Evolutionary conservation across 805 yeast species (phyloP).

Genomic region (Candida koratica): DNA sequence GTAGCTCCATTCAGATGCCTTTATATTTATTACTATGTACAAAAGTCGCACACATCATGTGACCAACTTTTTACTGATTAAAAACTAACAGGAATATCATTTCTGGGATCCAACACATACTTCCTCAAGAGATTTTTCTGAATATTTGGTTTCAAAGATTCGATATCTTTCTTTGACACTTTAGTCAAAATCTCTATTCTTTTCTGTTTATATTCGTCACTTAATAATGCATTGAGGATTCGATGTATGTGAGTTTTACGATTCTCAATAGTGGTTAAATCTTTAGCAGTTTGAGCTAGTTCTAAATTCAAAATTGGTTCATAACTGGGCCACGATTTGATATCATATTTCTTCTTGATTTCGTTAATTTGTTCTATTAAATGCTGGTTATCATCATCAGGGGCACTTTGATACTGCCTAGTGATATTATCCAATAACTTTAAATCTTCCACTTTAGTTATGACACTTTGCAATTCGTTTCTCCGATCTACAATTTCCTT

Average conservation of each 20-base stretch:
- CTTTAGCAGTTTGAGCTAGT: constrained; percentile 21
- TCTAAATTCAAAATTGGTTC: constrained; percentile 37
- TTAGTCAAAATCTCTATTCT: constrained; percentile 22
- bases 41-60: neutral
- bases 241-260: constrained; percentile 25
- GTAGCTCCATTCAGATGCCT: neutral
- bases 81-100: constrained; percentile 21
- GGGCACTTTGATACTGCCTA: constrained; percentile 23
- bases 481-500: constrained; percentile 50
- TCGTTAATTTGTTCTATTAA: constrained; percentile 28
- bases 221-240: constrained; percentile 33
- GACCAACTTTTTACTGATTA: too few species aligned
- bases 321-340: constrained; percentile 39
- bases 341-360: constrained; percentile 36
- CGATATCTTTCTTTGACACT: constrained; percentile 18
- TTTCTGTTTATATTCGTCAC: constrained; percentile 20
- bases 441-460: constrained; percentile 37
- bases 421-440: constrained; percentile 31
- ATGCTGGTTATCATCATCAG: constrained; percentile 11
- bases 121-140: constrained; percentile 69
- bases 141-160: constrained; percentile 33
- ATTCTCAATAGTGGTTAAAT: constrained; percentile 26
- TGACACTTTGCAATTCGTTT: constrained; percentile 21
- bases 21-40: constrained; percentile 4
- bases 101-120: constrained; percentile 42